Percentiles rank a stretch among this genome's conserved stretches.
Conservation (phyloP, 106 monocot genomes). For the Dendrobium huoshanense region DNA sequence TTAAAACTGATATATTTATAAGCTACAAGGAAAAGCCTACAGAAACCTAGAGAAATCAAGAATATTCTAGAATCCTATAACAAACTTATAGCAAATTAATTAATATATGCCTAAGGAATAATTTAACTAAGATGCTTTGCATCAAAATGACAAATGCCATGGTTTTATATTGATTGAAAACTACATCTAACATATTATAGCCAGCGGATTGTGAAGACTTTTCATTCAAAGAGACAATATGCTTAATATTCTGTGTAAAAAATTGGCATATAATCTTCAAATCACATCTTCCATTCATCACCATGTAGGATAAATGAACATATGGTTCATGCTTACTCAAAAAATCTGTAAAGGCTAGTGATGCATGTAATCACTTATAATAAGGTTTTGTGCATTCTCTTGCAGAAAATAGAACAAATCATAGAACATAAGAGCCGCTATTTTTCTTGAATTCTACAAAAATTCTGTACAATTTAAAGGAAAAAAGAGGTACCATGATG, state of each 20-base stretch:
- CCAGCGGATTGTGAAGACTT: no score
- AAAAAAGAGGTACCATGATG: slow-evolving; percentile 54
- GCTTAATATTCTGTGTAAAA: background rate
- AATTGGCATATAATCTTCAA: no score
- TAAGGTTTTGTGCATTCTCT: background rate
- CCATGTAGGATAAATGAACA: no score
- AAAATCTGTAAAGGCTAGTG: background rate
- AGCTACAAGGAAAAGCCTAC: no score
- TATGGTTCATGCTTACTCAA: no score
- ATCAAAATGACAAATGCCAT: background rate
- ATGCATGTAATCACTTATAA: background rate
- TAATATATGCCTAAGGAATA: no score
- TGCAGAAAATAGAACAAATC: background rate
- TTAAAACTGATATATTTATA: no score
- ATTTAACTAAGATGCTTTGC: no score
- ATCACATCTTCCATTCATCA: no score
- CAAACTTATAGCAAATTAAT: no score
- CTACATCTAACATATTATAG: background rate
- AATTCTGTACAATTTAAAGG: background rate
- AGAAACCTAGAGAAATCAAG: no score
- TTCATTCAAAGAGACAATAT: background rate
- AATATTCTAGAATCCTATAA: no score
- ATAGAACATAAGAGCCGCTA: background rate
- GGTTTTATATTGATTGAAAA: background rate
- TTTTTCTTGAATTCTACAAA: background rate